Evolutionary conservation across 2,329 filamentous ascomycete species (phyloP).

Genomic region (Penicillium concentricum): DNA sequence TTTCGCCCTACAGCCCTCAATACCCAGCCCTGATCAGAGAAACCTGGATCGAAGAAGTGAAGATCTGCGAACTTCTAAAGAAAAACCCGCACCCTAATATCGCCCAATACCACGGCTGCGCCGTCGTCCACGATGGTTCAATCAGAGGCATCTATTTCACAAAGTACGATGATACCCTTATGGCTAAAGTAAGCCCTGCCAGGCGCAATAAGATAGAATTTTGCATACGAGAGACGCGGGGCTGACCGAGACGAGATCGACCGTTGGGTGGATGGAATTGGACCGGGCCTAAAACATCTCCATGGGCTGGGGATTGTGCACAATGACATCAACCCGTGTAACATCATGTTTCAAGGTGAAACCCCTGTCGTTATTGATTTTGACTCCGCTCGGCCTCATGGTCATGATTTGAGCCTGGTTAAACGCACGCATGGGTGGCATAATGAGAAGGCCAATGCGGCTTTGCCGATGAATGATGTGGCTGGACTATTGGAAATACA

Average conservation of each 20-base stretch:
- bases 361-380: constrained; percentile 16
- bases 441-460: not conserved
- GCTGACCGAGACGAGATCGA: not conserved
- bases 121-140: not conserved
- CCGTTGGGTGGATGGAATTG: constrained; percentile 17
- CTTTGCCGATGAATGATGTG: constrained; percentile 5
- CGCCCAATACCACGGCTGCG: constrained; percentile 7
- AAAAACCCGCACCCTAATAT: constrained; percentile 3
- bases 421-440: constrained; percentile 9
- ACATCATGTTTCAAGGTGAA: constrained; percentile 70
- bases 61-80: constrained; percentile 3
- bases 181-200: not conserved
- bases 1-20: not conserved
- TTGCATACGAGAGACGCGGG: not conserved
- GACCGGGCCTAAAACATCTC: constrained; percentile 70
- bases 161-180: constrained; percentile 5
- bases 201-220: not conserved
- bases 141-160: constrained; percentile 4
- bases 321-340: constrained; percentile 88
- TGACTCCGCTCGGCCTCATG: constrained; percentile 3
- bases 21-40: not conserved
- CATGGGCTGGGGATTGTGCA: constrained; percentile 86
- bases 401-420: not conserved
- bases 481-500: constrained; percentile 7
- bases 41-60: not conserved